Evolutionary conservation across 305 asterid genomes (phyloP), one percentile per base, ranked within the genome.

Genomic region (Petunia hybrid): DNA sequence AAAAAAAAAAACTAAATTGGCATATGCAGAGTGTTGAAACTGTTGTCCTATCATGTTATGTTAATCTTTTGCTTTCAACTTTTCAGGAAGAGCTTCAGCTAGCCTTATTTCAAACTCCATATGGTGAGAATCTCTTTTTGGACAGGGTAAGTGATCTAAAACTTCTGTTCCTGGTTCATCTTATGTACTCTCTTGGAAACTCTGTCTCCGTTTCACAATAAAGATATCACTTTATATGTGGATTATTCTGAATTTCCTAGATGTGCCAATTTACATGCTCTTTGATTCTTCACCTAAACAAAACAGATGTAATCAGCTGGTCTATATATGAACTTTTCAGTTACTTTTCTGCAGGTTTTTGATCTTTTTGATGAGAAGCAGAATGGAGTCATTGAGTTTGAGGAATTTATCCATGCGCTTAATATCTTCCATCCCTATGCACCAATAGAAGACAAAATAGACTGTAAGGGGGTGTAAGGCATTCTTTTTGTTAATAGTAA

Each of bases 11-110:
- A 22, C 31, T 22, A 22, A 22, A 22, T 22, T 22, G 31, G n/a
- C 75, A 70, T 61, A 16, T 22, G 12, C 38, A 42, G 31, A 22
- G 13, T 45, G 48, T 38, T 16, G 70, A 31, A 59, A 43, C 48
- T 43, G 9, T 42, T 45, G 38, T 38, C 53, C 75, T 12, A 39
- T 46, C 13, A 38, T 69, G 78, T 7, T 61, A 3, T 76, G 39
- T 65, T 36, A 22, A 14, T 61, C 31, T 48, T 39, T 56, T 60
- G 61, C 36, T 66, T 40, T 38, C 13, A 7, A 22, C 59, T 59
- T 66, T 79, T 45, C 75, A 90, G 99, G 99, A 93, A 89, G 98
- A 95, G 89, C 92, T 95, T 85, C 93, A 88, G 87, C 90, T 93
- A 84, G 98, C 99, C 74, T 81, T 95, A 81, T 92, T 90, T 83